Conservation (phyloP, 208 protist species). For the Leishmania aethiopica region DNA sequence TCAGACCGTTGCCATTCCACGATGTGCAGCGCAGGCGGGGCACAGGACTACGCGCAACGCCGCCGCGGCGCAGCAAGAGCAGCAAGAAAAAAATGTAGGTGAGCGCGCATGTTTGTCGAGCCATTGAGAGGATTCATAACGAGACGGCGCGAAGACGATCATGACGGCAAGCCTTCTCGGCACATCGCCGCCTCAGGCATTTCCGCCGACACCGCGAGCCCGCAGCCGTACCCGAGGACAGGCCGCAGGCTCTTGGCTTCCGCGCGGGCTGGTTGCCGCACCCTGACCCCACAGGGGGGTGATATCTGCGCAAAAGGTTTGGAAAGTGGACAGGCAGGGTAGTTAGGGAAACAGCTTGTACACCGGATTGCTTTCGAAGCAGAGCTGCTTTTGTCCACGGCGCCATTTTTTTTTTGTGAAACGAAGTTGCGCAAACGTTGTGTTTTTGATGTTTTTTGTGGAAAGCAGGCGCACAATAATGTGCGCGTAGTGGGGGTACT, state of each 20-base stretch:
- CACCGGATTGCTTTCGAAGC: no score
- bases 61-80: neutral
- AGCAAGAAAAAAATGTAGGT: neutral
- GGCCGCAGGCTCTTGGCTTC: neutral
- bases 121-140: neutral
- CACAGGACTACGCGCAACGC: neutral
- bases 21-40: neutral
- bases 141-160: neutral
- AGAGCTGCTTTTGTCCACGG: no score
- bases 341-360: no score
- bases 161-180: neutral
- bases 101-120: neutral
- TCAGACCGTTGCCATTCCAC: neutral
- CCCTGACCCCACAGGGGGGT: no score
- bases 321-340: no score
- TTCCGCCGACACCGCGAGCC: neutral
- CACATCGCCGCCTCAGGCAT: neutral
- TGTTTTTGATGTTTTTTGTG: no score
- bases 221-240: neutral
- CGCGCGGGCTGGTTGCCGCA: neutral
- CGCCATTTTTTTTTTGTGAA: no score
- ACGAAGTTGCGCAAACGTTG: no score
- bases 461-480: no score
- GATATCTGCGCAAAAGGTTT: no score
- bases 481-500: no score